A percentile compares a stretch with the other conserved stretches of the same genome.
Conservation (phyloP, 2,329 filamentous ascomycete genomes). For the Sclerotinia nivalis region DNA sequence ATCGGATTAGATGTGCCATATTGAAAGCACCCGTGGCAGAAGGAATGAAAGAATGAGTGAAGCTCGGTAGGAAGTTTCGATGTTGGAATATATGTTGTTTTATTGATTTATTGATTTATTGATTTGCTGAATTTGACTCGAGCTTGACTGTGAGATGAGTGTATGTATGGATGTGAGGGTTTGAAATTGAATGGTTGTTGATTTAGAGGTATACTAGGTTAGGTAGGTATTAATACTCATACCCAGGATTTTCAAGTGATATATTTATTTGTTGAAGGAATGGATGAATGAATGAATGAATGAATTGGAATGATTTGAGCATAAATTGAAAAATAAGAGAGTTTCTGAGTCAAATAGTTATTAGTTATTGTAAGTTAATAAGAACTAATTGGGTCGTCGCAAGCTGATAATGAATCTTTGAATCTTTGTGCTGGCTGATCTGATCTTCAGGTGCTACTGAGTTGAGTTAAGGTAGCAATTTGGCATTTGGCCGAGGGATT, state of each 20-base stretch:
- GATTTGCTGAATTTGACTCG: background rate
- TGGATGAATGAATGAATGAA: background rate
- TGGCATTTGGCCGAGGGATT: background rate
- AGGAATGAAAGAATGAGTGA: conserved; percentile 37
- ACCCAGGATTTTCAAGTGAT: background rate
- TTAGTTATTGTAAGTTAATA: background rate
- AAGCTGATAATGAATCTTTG: conserved; percentile 5
- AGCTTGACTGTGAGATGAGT: background rate
- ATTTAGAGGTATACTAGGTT: background rate
- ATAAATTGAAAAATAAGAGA: background rate
- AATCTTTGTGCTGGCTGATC: background rate
- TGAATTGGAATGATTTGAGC: background rate
- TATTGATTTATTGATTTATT: background rate
- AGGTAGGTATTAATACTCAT: background rate
- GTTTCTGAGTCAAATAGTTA: background rate
- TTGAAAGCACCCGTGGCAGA: conserved; percentile 34
- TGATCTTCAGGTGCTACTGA: background rate
- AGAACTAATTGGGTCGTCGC: background rate
- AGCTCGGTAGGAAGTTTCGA: conserved; percentile 21
- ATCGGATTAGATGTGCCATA: conserved; percentile 15
- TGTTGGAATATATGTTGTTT: conserved; percentile 26
- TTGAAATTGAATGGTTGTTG: background rate
- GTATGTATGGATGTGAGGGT: background rate
- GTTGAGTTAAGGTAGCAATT: background rate
- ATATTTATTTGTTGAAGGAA: background rate